These are phyloP conservation scores for Bothriochloa decipiens DNA, from an alignment of 176 grass and related monocot species.

Conservation along the genomic window DNA sequence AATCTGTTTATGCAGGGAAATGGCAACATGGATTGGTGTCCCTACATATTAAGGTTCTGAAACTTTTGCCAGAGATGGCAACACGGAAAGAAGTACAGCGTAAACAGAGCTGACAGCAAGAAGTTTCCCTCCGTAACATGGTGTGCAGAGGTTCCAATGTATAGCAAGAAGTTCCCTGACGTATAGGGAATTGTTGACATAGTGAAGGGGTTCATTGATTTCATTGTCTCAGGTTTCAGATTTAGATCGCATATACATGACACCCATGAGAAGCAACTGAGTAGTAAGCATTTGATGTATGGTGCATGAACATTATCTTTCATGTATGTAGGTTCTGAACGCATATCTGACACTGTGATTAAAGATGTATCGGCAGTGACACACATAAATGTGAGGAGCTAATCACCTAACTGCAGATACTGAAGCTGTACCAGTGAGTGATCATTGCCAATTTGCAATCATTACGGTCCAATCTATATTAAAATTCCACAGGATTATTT, in stretches of 20 bases:
- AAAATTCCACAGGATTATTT: not conserved
- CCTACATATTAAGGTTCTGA: conserved; percentile 33
- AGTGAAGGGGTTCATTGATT: conserved; percentile 36
- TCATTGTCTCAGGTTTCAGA: conserved; percentile 18
- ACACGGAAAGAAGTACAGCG: not conserved
- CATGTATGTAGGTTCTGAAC: conserved; percentile 15
- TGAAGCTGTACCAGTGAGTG: conserved; percentile 16
- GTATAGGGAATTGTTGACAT: not conserved
- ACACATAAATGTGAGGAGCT: conserved; percentile 29
- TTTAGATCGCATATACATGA: conserved; percentile 12
- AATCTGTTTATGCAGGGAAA: conserved; percentile 23
- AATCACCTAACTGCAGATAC: not conserved
- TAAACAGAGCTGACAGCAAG: conserved; percentile 7
- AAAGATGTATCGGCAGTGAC: conserved; percentile 8
- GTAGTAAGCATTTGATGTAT: conserved; percentile 8
- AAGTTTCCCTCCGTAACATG: not conserved
- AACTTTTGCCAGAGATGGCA: conserved; percentile 35
- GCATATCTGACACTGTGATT: conserved; percentile 25
- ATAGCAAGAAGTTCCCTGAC: conserved; percentile 33
- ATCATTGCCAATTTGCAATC: conserved; percentile 32
- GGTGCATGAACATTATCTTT: conserved; percentile 20
- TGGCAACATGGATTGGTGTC: conserved; percentile 16
- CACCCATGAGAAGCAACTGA: not conserved
- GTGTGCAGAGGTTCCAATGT: not conserved
- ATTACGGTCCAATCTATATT: conserved; percentile 21